Conservation (phyloP, 805 yeast genomes). For the Wickerhamiella alocasiicola region DNA sequence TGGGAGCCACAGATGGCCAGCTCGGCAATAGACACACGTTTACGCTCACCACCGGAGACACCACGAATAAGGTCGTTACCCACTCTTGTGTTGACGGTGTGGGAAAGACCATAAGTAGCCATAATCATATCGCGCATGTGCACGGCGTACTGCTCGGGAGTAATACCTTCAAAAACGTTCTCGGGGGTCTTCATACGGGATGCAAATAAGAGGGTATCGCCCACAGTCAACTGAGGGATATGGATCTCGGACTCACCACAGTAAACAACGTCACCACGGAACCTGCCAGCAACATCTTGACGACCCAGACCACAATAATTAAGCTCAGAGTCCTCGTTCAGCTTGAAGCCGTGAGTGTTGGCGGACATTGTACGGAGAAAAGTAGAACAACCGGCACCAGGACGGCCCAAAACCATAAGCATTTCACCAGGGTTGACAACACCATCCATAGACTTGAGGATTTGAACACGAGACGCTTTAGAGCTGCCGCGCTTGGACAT, state of each 20-base stretch:
- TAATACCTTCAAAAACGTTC: constrained; percentile 35
- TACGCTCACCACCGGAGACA: constrained; percentile 78
- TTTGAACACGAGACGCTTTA: constrained; percentile 13
- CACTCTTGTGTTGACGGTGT: constrained; percentile 47
- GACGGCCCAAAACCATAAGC: constrained; percentile 57
- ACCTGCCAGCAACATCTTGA: constrained; percentile 45
- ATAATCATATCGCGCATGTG: constrained; percentile 37
- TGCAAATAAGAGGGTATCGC: constrained; percentile 60
- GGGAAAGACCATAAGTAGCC: constrained; percentile 47
- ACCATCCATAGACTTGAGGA: constrained; percentile 26
- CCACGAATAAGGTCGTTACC: constrained; percentile 55
- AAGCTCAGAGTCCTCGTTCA: constrained; percentile 40
- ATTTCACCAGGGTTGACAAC: constrained; percentile 51
- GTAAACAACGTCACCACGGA: constrained; percentile 38
- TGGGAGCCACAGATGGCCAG: constrained; percentile 53
- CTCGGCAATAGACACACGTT: constrained; percentile 75
- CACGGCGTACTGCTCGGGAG: constrained; percentile 37
- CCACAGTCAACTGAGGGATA: constrained; percentile 65
- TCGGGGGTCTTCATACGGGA: constrained; percentile 56
- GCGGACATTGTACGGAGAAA: constrained; percentile 53
- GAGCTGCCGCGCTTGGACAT: constrained; percentile 5
- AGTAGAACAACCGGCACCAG: constrained; percentile 74
- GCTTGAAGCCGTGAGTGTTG: constrained; percentile 36
- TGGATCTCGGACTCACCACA: constrained; percentile 47
- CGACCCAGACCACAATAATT: constrained; percentile 51